phyloP scores from a whole-genome alignment of 805 yeast genomes.

The Pichia paraexigua region DNA sequence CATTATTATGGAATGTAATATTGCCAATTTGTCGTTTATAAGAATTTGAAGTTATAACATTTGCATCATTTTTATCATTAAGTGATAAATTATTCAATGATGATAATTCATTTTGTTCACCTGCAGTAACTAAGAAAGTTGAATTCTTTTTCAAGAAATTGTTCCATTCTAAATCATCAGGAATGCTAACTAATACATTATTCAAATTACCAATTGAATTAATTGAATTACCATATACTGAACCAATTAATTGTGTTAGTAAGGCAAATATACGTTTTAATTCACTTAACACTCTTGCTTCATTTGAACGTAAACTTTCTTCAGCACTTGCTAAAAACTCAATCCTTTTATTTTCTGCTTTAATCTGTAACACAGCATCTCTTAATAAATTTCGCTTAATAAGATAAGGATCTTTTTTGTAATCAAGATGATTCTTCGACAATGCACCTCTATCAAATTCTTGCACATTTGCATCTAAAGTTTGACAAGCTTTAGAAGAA shows the following conservation, averaged over 20 bases:
- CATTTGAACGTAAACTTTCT: slow-evolving; percentile 32
- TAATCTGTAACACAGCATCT: slow-evolving; percentile 34
- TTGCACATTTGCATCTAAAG: slow-evolving; percentile 18
- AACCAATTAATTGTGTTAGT: slow-evolving; percentile 23
- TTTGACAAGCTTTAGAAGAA: slow-evolving; percentile 25
- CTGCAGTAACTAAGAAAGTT: slow-evolving; percentile 25
- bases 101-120: not conserved
- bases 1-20: slow-evolving; percentile 32
- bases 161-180: slow-evolving; percentile 38
- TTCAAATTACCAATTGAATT: slow-evolving; percentile 26
- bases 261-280: slow-evolving; percentile 32
- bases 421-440: slow-evolving; percentile 23
- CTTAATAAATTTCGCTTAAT: slow-evolving; percentile 31
- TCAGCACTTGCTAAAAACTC: slow-evolving; percentile 38
- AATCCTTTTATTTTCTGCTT: slow-evolving; percentile 37
- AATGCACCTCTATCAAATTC: slow-evolving; percentile 13
- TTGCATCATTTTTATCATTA: slow-evolving; percentile 4
- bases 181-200: slow-evolving; percentile 27
- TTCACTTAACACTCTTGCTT: slow-evolving; percentile 35
- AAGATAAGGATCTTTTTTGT: slow-evolving; percentile 39
- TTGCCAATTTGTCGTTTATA: slow-evolving; percentile 30
- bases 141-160: slow-evolving; percentile 29
- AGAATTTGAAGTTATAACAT: slow-evolving; percentile 11
- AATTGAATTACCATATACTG: slow-evolving; percentile 24
- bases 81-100: slow-evolving; percentile 14